Conservation (phyloP, 306 rosid genomes). For the Datisca glomerata region DNA sequence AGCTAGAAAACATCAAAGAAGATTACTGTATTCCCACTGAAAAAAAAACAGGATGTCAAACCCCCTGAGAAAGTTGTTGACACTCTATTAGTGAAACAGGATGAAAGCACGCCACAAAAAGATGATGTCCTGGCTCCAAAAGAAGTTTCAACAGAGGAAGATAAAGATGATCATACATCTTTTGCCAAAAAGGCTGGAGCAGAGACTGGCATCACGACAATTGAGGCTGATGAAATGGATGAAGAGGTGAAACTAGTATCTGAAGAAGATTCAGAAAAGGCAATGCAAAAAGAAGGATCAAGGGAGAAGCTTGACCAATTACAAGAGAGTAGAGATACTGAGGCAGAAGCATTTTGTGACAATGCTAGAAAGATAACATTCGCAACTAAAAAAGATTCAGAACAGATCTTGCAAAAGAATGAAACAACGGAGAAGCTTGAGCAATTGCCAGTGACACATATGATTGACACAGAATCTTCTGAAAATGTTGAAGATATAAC, state of each 20-base stretch:
- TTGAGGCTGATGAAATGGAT: slow-evolving; percentile 1
- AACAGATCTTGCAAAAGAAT: not conserved
- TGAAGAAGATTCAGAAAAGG: slow-evolving; percentile 6
- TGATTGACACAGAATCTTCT: not conserved
- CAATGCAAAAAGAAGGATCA: slow-evolving; percentile 11
- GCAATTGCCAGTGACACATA: not conserved
- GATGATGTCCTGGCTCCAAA: too few species aligned
- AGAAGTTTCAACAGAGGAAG: slow-evolving; percentile 12
- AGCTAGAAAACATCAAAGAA: slow-evolving; percentile 7
- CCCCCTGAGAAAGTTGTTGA: not conserved
- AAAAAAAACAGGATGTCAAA: slow-evolving; percentile 9
- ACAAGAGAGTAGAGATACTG: not conserved
- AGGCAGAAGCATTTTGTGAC: slow-evolving; percentile 5
- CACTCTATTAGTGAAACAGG: slow-evolving; percentile 10
- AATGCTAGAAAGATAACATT: not conserved
- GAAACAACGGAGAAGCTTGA: not conserved
- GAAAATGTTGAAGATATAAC: too few species aligned
- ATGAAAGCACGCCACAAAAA: slow-evolving; percentile 8
- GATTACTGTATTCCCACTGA: slow-evolving; percentile 6
- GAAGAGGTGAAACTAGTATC: slow-evolving; percentile 4
- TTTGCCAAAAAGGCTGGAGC: slow-evolving; percentile 2
- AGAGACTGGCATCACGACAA: not conserved
- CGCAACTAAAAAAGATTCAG: not conserved
- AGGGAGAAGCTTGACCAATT: not conserved
- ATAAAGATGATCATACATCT: too few species aligned